phyloP scores from a whole-genome alignment of 164 flowering plant species.

The Vitis cinerea region DNA sequence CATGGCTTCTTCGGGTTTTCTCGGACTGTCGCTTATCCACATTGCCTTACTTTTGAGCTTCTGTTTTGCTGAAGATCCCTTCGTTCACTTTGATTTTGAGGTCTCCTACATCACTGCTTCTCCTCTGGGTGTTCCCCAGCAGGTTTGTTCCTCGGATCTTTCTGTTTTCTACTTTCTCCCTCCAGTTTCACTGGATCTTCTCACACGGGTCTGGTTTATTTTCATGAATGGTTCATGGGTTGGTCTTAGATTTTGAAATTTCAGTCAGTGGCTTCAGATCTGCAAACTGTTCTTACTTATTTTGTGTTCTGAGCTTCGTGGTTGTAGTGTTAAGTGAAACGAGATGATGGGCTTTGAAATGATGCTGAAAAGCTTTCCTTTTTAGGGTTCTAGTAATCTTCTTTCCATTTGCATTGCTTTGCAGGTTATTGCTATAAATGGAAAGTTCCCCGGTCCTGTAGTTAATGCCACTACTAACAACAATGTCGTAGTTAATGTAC shows the following conservation, averaged over 20 bases:
- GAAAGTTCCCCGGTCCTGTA: conserved; percentile 83
- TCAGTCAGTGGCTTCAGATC: conserved; percentile 34
- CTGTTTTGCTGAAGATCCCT: conserved; percentile 55
- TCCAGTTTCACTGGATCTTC: conserved; percentile 1
- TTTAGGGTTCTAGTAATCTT: background rate
- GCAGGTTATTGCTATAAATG: conserved; percentile 90
- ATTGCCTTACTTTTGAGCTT: conserved; percentile 36
- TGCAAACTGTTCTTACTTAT: conserved; percentile 7
- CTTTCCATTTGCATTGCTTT: conserved; percentile 15
- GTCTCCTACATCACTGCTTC: conserved; percentile 78
- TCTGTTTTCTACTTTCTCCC: background rate
- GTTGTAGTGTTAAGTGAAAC: background rate
- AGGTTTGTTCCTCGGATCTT: conserved; percentile 36
- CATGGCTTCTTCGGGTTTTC: conserved; percentile 36
- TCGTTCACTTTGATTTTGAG: conserved; percentile 41
- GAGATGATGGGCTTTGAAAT: background rate
- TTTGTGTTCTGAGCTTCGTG: background rate
- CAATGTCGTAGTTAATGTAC: conserved; percentile 73
- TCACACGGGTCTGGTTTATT: conserved; percentile 18
- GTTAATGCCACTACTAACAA: conserved; percentile 85
- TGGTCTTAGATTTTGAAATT: conserved; percentile 16
- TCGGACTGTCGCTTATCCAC: conserved; percentile 28
- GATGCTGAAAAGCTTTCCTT: background rate
- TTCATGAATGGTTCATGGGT: conserved; percentile 13
- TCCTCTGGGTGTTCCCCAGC: conserved; percentile 78